Evolutionary conservation across 768 basidiomycete genomes (phyloP), one percentile per base, ranked within the genome.

Genomic region (Amanita pallidorosea): DNA sequence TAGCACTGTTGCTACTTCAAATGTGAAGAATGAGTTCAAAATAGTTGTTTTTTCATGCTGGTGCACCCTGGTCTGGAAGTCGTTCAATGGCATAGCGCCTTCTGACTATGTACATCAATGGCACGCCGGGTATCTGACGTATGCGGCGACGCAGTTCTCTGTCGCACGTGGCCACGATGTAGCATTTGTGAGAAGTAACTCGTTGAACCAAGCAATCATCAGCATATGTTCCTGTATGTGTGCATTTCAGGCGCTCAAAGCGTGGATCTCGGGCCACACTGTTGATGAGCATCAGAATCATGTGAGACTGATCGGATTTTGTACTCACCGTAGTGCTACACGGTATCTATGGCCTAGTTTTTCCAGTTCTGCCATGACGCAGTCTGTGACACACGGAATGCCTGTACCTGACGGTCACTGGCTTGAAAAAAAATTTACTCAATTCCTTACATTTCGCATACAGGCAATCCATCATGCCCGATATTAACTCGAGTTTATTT

Each of bases 391-490:
- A 58, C 93, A 96, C 1, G 96, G 96, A 58, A 97, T 97, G 65
- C 93, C 95, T 97, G 59, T 17, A 49, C 52, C 47, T 29, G 37
- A 47, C 42, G 25, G 20, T 35, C 15, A 11, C 22, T 22, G 37
- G 9, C 41, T 29, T 13, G 4, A 11, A 15, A 18, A 31, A 25
- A 43, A 17, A n/a, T n/a, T n/a, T 34, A 13, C 11, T 11, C 31
- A 8, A 22, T 36, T 42, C 8, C 65, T 40, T 57, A 95, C 95
- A 97, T 72, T 99, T 98, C 11, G 96, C 96, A 66, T 90, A 96
- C 13, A 98, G 73, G 61, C 92, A 95, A 62, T 99, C 96, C 96
- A 99, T 98, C 96, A 99, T 97, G n/a, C 89, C 93, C 60, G 85
- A 82, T 18, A 97, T 74, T 49, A 98, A 76, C 65, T 99, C 96